phyloP scores from a whole-genome alignment of 1,284 basidiomycete species.

The Malassezia globosa region DNA sequence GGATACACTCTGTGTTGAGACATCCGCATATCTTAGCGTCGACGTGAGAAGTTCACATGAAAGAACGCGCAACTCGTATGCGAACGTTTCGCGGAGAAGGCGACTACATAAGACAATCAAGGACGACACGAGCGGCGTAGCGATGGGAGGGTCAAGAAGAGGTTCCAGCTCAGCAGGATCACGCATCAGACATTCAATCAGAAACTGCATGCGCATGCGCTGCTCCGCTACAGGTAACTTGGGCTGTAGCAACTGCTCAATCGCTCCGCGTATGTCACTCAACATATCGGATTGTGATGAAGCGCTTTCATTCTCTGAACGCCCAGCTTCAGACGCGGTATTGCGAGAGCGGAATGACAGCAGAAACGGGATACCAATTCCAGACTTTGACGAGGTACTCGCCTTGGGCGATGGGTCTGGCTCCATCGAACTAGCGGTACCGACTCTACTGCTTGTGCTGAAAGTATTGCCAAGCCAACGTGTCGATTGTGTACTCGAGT shows the following conservation, averaged over 20 bases:
- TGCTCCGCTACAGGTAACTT: constrained; percentile 1
- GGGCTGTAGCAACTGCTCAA: constrained; percentile 6
- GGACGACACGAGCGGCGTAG: constrained; percentile 14
- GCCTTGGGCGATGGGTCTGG: neutral
- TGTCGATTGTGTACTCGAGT: too few relatives aligned
- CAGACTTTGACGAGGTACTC: constrained; percentile 7
- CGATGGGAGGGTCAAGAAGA: neutral
- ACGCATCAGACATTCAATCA: constrained; percentile 5
- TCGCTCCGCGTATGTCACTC: constrained; percentile 3
- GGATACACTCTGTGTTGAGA: neutral
- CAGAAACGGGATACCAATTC: constrained; percentile 15
- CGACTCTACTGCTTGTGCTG: too few relatives aligned
- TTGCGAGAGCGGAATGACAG: constrained; percentile 16
- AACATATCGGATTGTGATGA: neutral
- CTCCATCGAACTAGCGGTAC: too few relatives aligned
- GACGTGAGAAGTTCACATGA: constrained; percentile 10
- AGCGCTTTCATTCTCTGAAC: neutral
- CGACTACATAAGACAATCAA: constrained; percentile 11
- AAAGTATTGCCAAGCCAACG: too few relatives aligned
- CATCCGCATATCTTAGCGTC: constrained; percentile 12
- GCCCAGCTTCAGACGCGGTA: neutral
- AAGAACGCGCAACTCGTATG: constrained; percentile 6
- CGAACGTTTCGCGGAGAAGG: constrained; percentile 1
- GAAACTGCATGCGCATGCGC: neutral
- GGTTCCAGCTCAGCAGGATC: neutral